Evolutionary conservation across 768 basidiomycete genomes (phyloP).

Genomic region (Candolleomyces efflorescens): DNA sequence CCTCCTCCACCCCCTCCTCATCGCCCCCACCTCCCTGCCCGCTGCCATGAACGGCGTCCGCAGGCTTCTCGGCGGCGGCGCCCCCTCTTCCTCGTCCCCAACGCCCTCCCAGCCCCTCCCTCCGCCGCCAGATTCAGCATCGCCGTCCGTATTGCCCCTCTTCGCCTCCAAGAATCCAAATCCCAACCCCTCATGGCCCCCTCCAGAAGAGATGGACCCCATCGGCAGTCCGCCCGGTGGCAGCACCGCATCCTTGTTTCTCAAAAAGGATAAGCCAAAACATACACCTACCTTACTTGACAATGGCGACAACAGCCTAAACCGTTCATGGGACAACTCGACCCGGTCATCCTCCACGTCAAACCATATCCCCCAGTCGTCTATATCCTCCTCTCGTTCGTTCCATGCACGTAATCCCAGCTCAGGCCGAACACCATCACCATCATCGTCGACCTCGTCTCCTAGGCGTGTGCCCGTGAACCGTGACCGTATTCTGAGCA

Average conservation of each 20-base stretch:
- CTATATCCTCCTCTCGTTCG: background rate
- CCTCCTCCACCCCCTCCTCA: background rate
- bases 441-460: background rate
- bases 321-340: constrained; percentile 1
- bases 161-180: constrained; percentile 1
- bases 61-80: constrained; percentile 53
- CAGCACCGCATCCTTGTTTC: constrained; percentile 40
- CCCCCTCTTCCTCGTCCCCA: constrained; percentile 26
- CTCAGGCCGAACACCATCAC: background rate
- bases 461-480: constrained; percentile 21
- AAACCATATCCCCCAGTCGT: background rate
- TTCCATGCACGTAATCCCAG: background rate
- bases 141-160: constrained; percentile 14
- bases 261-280: constrained; percentile 50
- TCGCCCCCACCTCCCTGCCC: constrained; percentile 6
- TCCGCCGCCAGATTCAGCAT: constrained; percentile 43
- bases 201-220: constrained; percentile 1
- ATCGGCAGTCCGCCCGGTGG: constrained; percentile 31
- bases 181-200: background rate
- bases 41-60: constrained; percentile 66
- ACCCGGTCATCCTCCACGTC: background rate
- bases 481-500: constrained; percentile 25
- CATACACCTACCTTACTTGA: constrained; percentile 19
- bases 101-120: constrained; percentile 30
- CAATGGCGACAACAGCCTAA: constrained; percentile 16